Evolutionary conservation across 139 green algal species (phyloP).

Genomic region (Auxenochlorella pyrenoidosa): DNA sequence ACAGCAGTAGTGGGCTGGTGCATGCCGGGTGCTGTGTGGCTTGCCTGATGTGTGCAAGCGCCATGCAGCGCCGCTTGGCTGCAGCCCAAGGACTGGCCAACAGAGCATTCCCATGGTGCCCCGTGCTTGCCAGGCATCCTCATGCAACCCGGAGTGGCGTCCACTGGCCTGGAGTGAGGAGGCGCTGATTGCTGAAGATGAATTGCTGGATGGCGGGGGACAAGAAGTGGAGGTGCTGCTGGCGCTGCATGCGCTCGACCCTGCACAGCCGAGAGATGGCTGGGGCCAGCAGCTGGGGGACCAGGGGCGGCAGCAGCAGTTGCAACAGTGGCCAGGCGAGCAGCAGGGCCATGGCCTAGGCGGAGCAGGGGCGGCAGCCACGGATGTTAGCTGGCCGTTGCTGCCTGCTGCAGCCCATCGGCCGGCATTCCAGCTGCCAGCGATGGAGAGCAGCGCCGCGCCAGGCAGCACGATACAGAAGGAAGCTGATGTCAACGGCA

Average conservation of each 20-base stretch:
- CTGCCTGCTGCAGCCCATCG: background rate
- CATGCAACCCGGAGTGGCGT: conserved; percentile 20
- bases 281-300: background rate
- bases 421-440: conserved; percentile 3
- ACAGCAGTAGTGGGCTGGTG: background rate
- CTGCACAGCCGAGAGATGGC: background rate
- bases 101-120: background rate
- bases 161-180: conserved; percentile 15
- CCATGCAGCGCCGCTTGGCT: no score
- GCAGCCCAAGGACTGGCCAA: no score
- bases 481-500: background rate
- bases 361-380: background rate
- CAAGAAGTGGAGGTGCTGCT: conserved; percentile 7
- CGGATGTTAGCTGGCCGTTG: background rate
- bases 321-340: background rate
- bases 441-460: background rate
- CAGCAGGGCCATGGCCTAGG: background rate
- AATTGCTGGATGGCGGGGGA: background rate
- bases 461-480: background rate
- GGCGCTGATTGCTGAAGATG: background rate
- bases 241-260: conserved; percentile 13
- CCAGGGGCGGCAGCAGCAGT: no score
- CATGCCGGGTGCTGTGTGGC: background rate
- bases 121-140: background rate
- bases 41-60: no score